These are phyloP conservation scores for Tolypocladium guangdongense DNA, from an alignment of 2,329 filamentous ascomycete genomes.

Conservation along the genomic window DNA sequence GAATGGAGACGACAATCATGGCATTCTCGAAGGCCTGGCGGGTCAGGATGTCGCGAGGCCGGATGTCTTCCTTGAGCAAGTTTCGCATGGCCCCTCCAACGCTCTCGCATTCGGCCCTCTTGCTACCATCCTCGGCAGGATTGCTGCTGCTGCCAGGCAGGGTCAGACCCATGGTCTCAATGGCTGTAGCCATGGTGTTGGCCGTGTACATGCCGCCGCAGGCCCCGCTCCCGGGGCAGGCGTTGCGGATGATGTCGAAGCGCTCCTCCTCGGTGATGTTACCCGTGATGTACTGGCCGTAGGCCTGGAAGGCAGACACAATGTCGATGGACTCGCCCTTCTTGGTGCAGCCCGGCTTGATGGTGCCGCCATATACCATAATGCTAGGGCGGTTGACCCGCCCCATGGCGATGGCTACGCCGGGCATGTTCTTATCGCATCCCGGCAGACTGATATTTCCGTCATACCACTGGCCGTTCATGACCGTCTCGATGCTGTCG, in stretches of 20 bases:
- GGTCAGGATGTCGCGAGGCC: constrained; percentile 68
- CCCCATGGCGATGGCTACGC: constrained; percentile 86
- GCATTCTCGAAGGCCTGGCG: constrained; percentile 75
- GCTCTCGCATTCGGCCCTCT: constrained; percentile 60
- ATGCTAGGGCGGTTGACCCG: constrained; percentile 86
- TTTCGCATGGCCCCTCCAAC: constrained; percentile 66
- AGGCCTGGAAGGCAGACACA: constrained; percentile 94
- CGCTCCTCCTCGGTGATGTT: constrained; percentile 85
- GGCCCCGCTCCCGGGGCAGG: constrained; percentile 57
- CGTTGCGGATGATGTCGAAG: constrained; percentile 88
- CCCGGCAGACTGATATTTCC: constrained; percentile 93
- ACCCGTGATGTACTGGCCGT: constrained; percentile 87
- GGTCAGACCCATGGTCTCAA: constrained; percentile 83
- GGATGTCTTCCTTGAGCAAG: constrained; percentile 65
- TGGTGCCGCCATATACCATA: constrained; percentile 97
- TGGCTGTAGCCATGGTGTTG: constrained; percentile 86
- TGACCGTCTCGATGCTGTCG: constrained; percentile 97
- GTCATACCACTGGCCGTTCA: constrained; percentile 98
- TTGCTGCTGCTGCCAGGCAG: constrained; percentile 74
- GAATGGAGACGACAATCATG: constrained; percentile 73
- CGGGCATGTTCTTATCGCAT: constrained; percentile 99
- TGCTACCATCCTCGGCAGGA: constrained; percentile 62
- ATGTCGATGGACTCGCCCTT: constrained; percentile 77
- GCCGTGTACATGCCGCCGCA: constrained; percentile 89
- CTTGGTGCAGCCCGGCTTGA: constrained; percentile 77